These are phyloP conservation scores for Mycena floridula DNA, from an alignment of 768 basidiomycete species.

Conservation along the genomic window DNA sequence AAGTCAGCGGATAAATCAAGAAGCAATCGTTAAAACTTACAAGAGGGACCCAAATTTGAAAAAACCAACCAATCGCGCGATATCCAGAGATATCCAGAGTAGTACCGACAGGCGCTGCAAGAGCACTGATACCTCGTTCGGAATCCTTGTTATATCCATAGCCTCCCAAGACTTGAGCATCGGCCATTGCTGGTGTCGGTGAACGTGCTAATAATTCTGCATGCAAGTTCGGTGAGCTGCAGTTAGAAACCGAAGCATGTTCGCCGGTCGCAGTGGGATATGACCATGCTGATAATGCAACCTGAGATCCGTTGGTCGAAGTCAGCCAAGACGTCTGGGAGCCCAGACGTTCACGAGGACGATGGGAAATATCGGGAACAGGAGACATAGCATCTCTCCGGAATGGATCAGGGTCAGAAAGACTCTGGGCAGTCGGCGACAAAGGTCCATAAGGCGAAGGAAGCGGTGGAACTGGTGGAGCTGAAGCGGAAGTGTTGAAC, in stretches of 20 bases:
- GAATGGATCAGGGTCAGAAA: conserved; percentile 59
- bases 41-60: conserved; percentile 63
- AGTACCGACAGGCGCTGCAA: conserved; percentile 36
- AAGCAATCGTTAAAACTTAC: conserved; percentile 33
- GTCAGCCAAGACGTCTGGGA: conserved; percentile 76
- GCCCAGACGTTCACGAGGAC: conserved; percentile 44
- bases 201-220: conserved; percentile 38
- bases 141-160: conserved; percentile 55
- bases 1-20: background rate
- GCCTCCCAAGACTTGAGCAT: conserved; percentile 60
- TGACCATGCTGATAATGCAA: conserved; percentile 62
- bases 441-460: conserved; percentile 51
- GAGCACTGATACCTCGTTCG: conserved; percentile 47
- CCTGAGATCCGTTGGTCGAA: conserved; percentile 51
- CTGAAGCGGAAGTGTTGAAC: conserved; percentile 46
- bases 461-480: conserved; percentile 58
- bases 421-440: conserved; percentile 32
- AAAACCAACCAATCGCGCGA: conserved; percentile 57
- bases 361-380: background rate
- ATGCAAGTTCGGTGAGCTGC: conserved; percentile 36
- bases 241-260: conserved; percentile 22
- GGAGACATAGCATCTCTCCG: conserved; percentile 42
- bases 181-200: conserved; percentile 46
- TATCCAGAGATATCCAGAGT: conserved; percentile 50
- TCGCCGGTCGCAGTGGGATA: conserved; percentile 47